Conservation (phyloP, 352 stramenopile genomes). For the Phytophthora lateralis region DNA sequence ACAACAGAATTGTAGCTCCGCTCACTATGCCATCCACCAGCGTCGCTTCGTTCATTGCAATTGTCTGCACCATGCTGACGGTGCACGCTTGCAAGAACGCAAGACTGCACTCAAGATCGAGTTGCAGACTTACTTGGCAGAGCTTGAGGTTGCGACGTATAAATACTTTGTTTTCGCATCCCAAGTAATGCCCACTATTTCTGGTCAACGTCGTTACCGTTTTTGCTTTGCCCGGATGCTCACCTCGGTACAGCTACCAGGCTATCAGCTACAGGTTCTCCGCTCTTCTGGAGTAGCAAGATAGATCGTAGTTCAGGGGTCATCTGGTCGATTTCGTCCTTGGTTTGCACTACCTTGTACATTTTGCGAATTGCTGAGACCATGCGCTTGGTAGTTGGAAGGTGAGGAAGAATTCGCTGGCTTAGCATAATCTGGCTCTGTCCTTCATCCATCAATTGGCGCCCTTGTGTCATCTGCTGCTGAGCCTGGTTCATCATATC, state of each 20-base stretch:
- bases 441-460: slow-evolving; percentile 43
- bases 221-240: slow-evolving; percentile 8
- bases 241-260: slow-evolving; percentile 1
- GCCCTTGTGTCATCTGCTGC: slow-evolving; percentile 42
- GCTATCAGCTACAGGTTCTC: slow-evolving; percentile 3
- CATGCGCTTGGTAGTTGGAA: slow-evolving; percentile 68
- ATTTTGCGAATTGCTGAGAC: slow-evolving; percentile 53
- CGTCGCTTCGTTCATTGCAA: slow-evolving; percentile 56
- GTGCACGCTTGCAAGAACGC: neutral
- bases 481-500: slow-evolving; percentile 55
- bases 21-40: slow-evolving; percentile 59
- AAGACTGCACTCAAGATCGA: slow-evolving; percentile 7
- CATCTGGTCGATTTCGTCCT: slow-evolving; percentile 77
- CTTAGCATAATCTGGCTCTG: slow-evolving; percentile 47
- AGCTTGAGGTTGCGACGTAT: slow-evolving; percentile 14
- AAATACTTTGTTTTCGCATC: slow-evolving; percentile 25
- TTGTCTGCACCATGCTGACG: slow-evolving; percentile 55
- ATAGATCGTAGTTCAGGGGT: slow-evolving; percentile 50
- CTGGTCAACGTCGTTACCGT: slow-evolving; percentile 9
- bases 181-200: slow-evolving; percentile 25
- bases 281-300: slow-evolving; percentile 38
- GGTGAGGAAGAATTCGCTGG: slow-evolving; percentile 52
- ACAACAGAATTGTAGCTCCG: slow-evolving; percentile 1
- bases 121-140: slow-evolving; percentile 9
- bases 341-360: slow-evolving; percentile 70